Base-by-base conservation (phyloP, 495 filamentous ascomycete genomes). In the Penicillium alfredii region DNA sequence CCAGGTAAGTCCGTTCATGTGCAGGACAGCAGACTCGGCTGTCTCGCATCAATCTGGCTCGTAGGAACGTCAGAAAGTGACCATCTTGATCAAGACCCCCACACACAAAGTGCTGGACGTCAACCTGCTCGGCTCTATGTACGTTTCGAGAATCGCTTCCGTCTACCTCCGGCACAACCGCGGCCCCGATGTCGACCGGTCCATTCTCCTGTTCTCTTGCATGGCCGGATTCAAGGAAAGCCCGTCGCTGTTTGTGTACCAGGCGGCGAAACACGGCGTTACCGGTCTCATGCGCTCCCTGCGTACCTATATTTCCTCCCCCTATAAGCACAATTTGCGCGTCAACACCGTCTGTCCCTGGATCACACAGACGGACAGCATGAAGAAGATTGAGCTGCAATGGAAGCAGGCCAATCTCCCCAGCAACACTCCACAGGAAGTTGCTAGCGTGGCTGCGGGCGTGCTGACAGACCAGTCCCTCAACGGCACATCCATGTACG, bases 331-430 rank as follows among this genome's bases (percentile, higher is more conserved):
- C 42, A 48, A 55, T 22, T 51, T 76, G 13, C 64, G 74, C 13
- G 61, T 68, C 38, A 78, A 76, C 44, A 64, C 66, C 9, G 60
- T 76, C 34, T 75, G 72, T 42, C 74, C 74, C 1, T 76, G 71
- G 72, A 66, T 71, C 51, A 73, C 69, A 2, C 47, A 63, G 27
- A 73, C 65, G 5, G 54, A 58, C 8, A 61, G 69, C 11, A 60
- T 66, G 6, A 53, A 56, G 25, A 65, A 61, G 10, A 57, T 74
- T 11, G 46, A 60, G 29, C 50, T 61, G 8, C 46, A 48, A 9
- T 77, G 73, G 72, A 38, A 50, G 12, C 47, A 59, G 38, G 66
- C 63, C 16, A 56, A 56, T 8, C 50, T 75, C 29, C 72, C 73
- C 0, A 36, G 68, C 12, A 77, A 74, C 40, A 53, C 50, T 0